Percentiles rank a stretch among this genome's conserved stretches.
Evolutionary conservation across 371 early-diverging fungal species (phyloP).

Genomic region (Mucor piriformis): DNA sequence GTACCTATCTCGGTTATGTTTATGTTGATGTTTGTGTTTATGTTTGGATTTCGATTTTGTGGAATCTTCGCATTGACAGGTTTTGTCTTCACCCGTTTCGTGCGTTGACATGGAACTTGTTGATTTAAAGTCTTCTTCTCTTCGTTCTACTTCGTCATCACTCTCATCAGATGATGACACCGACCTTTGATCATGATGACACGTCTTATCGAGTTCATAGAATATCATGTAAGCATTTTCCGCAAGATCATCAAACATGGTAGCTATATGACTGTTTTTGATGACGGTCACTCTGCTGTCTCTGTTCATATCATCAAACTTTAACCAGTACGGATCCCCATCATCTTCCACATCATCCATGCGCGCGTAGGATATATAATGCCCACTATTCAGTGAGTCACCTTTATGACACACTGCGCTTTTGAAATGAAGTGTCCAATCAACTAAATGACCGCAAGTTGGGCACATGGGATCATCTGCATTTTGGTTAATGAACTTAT

Average conservation of each 20-base stretch:
- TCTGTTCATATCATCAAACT: slow-evolving; percentile 43
- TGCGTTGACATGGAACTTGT: not conserved
- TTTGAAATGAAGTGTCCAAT: slow-evolving; percentile 56
- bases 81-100: slow-evolving; percentile 1
- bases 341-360: slow-evolving; percentile 4
- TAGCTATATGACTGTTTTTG: slow-evolving; percentile 15
- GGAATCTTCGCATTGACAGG: not conserved
- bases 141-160: not conserved
- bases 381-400: slow-evolving; percentile 48
- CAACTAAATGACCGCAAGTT: slow-evolving; percentile 29
- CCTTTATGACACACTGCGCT: slow-evolving; percentile 64
- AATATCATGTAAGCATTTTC: slow-evolving; percentile 61
- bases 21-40: slow-evolving; percentile 4
- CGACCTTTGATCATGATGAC: slow-evolving; percentile 25
- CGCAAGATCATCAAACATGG: slow-evolving; percentile 43
- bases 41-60: not conserved
- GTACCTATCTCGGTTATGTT: slow-evolving; percentile 3
- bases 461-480: slow-evolving; percentile 32
- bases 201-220: slow-evolving; percentile 56
- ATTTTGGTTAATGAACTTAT: slow-evolving; percentile 48
- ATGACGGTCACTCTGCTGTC: slow-evolving; percentile 31
- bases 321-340: slow-evolving; percentile 7
- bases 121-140: slow-evolving; percentile 3
- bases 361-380: slow-evolving; percentile 56
- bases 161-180: not conserved